A percentile compares a stretch with the other conserved stretches of the same genome.
These are phyloP conservation scores for Corymbia maculata DNA, from an alignment of 345 rosid species.

Conservation along the genomic window DNA sequence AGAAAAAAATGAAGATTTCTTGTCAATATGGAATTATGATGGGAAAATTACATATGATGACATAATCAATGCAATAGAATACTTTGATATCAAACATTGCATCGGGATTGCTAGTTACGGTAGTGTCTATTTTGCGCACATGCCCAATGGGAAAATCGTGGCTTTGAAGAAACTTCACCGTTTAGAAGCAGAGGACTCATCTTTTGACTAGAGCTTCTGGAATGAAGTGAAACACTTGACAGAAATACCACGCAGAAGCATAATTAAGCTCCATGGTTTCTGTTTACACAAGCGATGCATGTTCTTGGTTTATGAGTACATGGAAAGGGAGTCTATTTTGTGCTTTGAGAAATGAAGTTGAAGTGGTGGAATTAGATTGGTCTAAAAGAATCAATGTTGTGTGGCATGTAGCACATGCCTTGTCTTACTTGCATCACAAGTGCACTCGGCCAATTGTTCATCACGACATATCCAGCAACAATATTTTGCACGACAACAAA, in stretches of 20 bases:
- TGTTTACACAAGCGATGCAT: neutral
- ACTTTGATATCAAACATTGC: slow-evolving; percentile 9
- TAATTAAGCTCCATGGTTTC: neutral
- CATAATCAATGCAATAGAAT: slow-evolving; percentile 7
- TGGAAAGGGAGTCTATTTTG: neutral
- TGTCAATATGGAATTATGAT: neutral
- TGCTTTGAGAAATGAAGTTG: neutral
- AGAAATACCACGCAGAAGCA: neutral
- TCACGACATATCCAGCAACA: slow-evolving; percentile 13
- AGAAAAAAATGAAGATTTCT: neutral
- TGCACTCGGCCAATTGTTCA: slow-evolving; percentile 1
- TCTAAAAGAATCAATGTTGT: neutral
- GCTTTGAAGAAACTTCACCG: slow-evolving; percentile 10
- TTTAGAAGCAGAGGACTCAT: neutral
- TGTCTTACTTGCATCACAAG: slow-evolving; percentile 9
- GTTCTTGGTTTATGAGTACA: neutral
- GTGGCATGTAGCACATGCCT: neutral
- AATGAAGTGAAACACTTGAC: neutral
- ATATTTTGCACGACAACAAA: neutral
- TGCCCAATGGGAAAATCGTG: neutral
- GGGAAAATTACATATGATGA: slow-evolving; percentile 7
- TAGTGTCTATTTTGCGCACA: slow-evolving; percentile 13
- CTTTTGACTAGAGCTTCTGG: neutral
- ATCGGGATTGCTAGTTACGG: slow-evolving; percentile 15
- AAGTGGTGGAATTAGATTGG: slow-evolving; percentile 4